phyloP scores from a whole-genome alignment of 2,329 filamentous ascomycete species.

The Sporothrix brasiliensis region DNA sequence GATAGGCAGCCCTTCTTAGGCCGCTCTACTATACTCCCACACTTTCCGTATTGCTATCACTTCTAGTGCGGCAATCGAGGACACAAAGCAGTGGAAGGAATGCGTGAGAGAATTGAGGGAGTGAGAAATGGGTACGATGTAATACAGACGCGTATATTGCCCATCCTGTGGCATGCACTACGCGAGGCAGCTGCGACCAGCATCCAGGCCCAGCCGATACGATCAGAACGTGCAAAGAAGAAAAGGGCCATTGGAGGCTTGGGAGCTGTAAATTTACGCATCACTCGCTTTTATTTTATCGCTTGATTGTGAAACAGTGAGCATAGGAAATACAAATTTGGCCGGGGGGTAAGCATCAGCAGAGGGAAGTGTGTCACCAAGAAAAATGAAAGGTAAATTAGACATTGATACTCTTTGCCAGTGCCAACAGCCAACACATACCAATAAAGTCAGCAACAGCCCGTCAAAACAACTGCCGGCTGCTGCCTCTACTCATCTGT shows the following conservation, averaged over 20 bases:
- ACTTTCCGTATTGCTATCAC: not conserved
- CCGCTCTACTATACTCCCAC: not conserved
- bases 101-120: not conserved
- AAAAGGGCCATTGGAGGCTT: not conserved
- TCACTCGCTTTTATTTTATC: not conserved
- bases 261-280: not conserved
- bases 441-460: not conserved
- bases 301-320: not conserved
- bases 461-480: not conserved
- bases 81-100: not conserved
- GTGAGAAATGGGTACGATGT: too few species aligned
- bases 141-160: not conserved
- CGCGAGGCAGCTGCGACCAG: not conserved
- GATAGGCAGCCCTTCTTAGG: slow-evolving; percentile 9
- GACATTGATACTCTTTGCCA: not conserved
- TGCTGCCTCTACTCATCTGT: not conserved
- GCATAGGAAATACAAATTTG: not conserved
- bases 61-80: not conserved
- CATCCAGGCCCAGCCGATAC: not conserved
- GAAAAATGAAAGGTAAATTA: not conserved
- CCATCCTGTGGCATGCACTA: not conserved
- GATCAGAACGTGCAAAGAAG: not conserved
- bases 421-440: not conserved
- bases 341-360: not conserved
- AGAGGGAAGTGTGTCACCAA: not conserved